Evolutionary conservation across 1,139 yeast genomes (phyloP).

Genomic region (Williopsis jadinii): DNA sequence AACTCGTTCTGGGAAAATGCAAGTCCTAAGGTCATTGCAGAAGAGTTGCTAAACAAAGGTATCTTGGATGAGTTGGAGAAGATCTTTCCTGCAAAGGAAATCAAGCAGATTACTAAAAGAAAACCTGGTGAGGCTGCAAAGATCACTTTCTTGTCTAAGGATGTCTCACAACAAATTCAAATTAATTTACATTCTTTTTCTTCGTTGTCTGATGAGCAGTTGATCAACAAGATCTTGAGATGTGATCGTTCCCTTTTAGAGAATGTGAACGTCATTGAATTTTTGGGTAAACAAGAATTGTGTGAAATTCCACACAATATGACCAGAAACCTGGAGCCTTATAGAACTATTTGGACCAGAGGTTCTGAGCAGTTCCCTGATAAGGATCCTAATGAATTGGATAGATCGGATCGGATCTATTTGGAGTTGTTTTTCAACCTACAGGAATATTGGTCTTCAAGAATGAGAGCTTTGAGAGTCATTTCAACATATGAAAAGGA

Average conservation of each 20-base stretch:
- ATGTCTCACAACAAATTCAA: slow-evolving; percentile 72
- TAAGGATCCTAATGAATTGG: slow-evolving; percentile 67
- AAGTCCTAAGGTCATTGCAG: slow-evolving; percentile 45
- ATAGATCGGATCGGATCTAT: slow-evolving; percentile 70
- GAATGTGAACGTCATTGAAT: slow-evolving; percentile 62
- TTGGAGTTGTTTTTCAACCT: slow-evolving; percentile 67
- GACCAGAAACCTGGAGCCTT: slow-evolving; percentile 64
- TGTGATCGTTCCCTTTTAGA: slow-evolving; percentile 54
- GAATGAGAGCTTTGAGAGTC: slow-evolving; percentile 63
- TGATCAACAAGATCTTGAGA: slow-evolving; percentile 48
- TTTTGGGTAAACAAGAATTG: slow-evolving; percentile 62
- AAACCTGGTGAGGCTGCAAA: slow-evolving; percentile 42
- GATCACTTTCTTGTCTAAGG: slow-evolving; percentile 57
- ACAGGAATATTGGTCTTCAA: slow-evolving; percentile 75
- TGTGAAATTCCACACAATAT: slow-evolving; percentile 56
- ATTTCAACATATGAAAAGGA: slow-evolving; percentile 61
- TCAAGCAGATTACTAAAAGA: slow-evolving; percentile 40
- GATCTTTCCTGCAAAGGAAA: slow-evolving; percentile 75
- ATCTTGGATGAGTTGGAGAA: slow-evolving; percentile 69
- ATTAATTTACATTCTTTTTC: slow-evolving; percentile 64
- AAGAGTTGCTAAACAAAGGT: slow-evolving; percentile 57
- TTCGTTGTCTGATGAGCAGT: slow-evolving; percentile 44
- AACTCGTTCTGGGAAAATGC: slow-evolving; percentile 61
- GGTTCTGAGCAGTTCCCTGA: slow-evolving; percentile 48
- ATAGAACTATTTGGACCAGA: slow-evolving; percentile 48